Evolutionary conservation across 129 eudicot genomes (phyloP).

Genomic region (Logfia minima): DNA sequence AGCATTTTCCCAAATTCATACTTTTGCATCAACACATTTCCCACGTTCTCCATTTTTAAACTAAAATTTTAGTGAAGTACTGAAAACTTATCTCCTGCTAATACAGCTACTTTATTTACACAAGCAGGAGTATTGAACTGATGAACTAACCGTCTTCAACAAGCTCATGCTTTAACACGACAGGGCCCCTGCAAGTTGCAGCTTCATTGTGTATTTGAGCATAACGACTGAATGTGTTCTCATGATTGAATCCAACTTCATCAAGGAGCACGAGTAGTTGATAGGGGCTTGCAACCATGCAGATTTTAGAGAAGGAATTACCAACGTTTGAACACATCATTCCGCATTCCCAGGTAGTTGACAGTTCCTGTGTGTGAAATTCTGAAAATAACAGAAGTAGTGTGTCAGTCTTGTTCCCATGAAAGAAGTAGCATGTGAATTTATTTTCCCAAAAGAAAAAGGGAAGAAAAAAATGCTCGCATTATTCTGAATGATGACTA

Average conservation of each 20-base stretch:
- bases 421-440: neutral
- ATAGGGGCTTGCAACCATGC: conserved; percentile 31
- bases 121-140: conserved; percentile 26
- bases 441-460: neutral
- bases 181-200: conserved; percentile 22
- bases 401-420: conserved; percentile 5
- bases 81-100: conserved; percentile 27
- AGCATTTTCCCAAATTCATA: conserved; percentile 68
- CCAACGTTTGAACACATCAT: conserved; percentile 57
- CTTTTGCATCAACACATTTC: conserved; percentile 58
- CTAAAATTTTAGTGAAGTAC: conserved; percentile 11
- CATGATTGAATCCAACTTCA: conserved; percentile 32
- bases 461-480: neutral
- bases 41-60: conserved; percentile 46
- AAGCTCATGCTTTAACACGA: conserved; percentile 48
- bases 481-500: neutral
- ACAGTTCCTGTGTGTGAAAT: conserved; percentile 23
- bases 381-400: conserved; percentile 28
- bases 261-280: conserved; percentile 33
- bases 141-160: conserved; percentile 54
- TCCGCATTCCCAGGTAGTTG: conserved; percentile 66
- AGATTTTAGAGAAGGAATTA: conserved; percentile 30
- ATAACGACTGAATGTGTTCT: conserved; percentile 26
- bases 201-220: conserved; percentile 30
- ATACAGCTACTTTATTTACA: conserved; percentile 13